Evolutionary conservation across 805 yeast genomes (phyloP), one percentile per base, ranked within the genome.

Genomic region (Candida endomychidarum): DNA sequence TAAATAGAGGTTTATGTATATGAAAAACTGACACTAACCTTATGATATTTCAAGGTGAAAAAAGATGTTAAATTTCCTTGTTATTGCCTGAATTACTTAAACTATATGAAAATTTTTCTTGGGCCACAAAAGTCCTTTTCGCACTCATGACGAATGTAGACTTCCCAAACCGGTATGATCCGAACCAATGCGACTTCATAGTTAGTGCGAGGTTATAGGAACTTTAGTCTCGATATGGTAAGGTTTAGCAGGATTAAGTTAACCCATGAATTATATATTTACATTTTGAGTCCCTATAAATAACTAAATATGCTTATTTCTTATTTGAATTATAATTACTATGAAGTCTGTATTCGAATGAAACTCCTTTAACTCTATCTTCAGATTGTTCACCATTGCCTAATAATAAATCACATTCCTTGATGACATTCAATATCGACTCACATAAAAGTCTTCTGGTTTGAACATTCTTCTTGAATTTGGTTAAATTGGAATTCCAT

Each of bases 401-500:
- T 34, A 64, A 34, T 8, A 75, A 67, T 39, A 59, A 44, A 49
- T 75, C 79, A 38, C 74, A 72, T 53, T 75, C 81, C 28, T 74
- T 54, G 28, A 75, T 67, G 6, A 74, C 56, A 22, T 72, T 52
- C 44, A 74, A 57, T 31, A 75, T 63, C 6, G 77, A 60, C 43
- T 72, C 77, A 46, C 77, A 70, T 27, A 74, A 63, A 24, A 69
- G 57, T 38, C 78, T 56, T 58, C 52, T 42, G 42, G 39, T 41
- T 50, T 45, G 45, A 50, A 43, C 50, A 56, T 34, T 54, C 54
- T 19, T 52, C 26, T 56, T 45, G 41, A 65, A 64, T 37, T 65
- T 65, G 29, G 11, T 24, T 5, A 67, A 51, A 50, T 75, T 75
- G 15, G 75, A 68, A 58, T 80, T 81, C 88, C 88, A 81, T 35